Conservation (phyloP, 345 rosid genomes). For the Aegle marmelos region DNA sequence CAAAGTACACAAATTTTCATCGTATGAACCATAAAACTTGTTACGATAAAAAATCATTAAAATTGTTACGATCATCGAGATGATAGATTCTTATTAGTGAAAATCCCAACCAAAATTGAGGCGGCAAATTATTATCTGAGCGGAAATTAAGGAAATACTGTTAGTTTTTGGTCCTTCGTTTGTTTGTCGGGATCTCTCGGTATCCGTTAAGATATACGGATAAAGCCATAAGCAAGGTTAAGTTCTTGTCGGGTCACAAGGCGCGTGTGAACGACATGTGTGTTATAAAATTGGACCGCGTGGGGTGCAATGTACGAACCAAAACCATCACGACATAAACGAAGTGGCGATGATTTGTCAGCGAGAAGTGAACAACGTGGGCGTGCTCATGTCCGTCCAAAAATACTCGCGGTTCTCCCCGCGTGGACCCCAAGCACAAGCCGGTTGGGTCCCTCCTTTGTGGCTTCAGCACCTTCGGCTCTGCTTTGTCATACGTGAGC, state of each 20-base stretch:
- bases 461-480: background rate
- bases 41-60: background rate
- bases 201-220: conserved; percentile 8
- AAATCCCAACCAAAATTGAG: conserved; percentile 8
- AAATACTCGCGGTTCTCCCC: conserved; percentile 3
- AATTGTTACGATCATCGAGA: background rate
- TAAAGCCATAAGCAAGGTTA: conserved; percentile 11
- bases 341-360: background rate
- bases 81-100: background rate
- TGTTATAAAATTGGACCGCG: background rate
- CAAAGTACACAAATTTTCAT: too few species aligned
- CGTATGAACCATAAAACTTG: background rate
- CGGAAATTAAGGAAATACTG: conserved; percentile 9
- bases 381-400: conserved; percentile 16
- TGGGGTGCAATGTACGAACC: background rate
- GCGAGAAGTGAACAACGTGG: background rate
- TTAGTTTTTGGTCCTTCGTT: conserved; percentile 15
- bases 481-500: background rate
- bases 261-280: background rate
- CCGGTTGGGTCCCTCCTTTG: background rate
- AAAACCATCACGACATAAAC: background rate
- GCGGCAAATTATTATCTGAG: background rate
- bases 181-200: conserved; percentile 3
- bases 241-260: conserved; percentile 8
- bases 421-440: conserved; percentile 7